Base-by-base conservation (phyloP, 2,329 filamentous ascomycete genomes). In the Rhytidhysteron rufulum region DNA sequence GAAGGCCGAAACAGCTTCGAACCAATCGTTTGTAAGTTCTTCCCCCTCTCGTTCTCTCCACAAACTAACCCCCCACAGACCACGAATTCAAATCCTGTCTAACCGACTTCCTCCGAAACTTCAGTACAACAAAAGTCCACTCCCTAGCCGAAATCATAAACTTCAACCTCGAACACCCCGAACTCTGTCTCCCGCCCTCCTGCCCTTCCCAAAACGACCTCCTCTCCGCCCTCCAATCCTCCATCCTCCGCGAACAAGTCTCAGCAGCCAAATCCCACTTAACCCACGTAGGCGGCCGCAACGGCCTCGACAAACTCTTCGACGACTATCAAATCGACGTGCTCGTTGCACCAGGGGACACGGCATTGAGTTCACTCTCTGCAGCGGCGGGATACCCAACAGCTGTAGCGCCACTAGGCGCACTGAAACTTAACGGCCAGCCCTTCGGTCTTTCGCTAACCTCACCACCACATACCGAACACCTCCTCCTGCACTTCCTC, bases 111-210 rank as follows among this genome's bases (percentile, higher is more conserved):
- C 58, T 65, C 29, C 53, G 54, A 20, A 52, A 63, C 37, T 60
- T 63, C 45, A 58, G 54, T 31, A 48, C 51, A 11, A 61, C 59
- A 29, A 63, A 63, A 48, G 58, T 65, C 7, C 58, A 62, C 45
- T 63, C 58, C 3, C 50, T 64, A 17, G 58, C 60, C 17, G 62
- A 63, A 34, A 61, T 64, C 37, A 63, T 64, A 34, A 60, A 65
- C 44, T 63, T 63, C 48, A 65, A 65, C 39, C 47, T 56, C 19
- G 58, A 64, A 25, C 60, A 65, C 25, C 57, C 59, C 5, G 60
- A 65, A 36, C 55, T 63, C 13, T 56, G 53, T 10, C 50, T 64
- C 13, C 11, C 15, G 20, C 17, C 34, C 57, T 49, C 49, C 30
- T 63, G 53, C 35, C 60, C 62, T 0, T 52, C 60, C 33, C 60